Evolutionary conservation across 495 filamentous ascomycete species (phyloP).

Genomic region (Chaetomium cochliodes): DNA sequence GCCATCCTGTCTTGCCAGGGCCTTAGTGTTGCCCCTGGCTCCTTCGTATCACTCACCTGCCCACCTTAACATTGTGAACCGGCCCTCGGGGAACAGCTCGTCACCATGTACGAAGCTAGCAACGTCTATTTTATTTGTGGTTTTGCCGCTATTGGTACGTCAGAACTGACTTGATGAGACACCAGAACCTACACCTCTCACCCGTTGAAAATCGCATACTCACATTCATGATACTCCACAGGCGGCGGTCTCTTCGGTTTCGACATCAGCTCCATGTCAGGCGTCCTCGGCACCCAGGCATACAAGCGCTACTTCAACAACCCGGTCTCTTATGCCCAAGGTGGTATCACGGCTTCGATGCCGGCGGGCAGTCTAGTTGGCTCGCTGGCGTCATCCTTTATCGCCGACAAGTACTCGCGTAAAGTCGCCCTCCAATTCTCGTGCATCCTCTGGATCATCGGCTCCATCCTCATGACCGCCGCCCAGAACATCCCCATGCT

Average conservation of each 20-base stretch:
- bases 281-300: constrained; percentile 60
- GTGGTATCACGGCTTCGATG: constrained; percentile 67
- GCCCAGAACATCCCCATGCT: constrained; percentile 62
- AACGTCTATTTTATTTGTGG: constrained; percentile 64
- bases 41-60: neutral
- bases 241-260: constrained; percentile 71
- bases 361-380: constrained; percentile 74
- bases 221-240: constrained; percentile 20
- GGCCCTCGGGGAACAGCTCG: neutral
- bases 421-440: constrained; percentile 69
- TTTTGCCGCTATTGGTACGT: constrained; percentile 63
- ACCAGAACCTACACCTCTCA: neutral
- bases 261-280: constrained; percentile 70
- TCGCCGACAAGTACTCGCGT: constrained; percentile 67
- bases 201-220: neutral
- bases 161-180: constrained; percentile 16
- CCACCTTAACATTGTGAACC: neutral
- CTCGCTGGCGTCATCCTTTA: constrained; percentile 61
- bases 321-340: constrained; percentile 56
- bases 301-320: constrained; percentile 63
- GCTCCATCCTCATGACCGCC: constrained; percentile 63
- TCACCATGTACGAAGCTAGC: constrained; percentile 45
- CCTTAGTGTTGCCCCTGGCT: neutral
- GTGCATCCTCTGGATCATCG: constrained; percentile 67
- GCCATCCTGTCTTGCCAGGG: neutral